Evolutionary conservation across 805 yeast species (phyloP), one percentile per base, ranked within the genome.

Genomic region (Torulaspora franciscae): DNA sequence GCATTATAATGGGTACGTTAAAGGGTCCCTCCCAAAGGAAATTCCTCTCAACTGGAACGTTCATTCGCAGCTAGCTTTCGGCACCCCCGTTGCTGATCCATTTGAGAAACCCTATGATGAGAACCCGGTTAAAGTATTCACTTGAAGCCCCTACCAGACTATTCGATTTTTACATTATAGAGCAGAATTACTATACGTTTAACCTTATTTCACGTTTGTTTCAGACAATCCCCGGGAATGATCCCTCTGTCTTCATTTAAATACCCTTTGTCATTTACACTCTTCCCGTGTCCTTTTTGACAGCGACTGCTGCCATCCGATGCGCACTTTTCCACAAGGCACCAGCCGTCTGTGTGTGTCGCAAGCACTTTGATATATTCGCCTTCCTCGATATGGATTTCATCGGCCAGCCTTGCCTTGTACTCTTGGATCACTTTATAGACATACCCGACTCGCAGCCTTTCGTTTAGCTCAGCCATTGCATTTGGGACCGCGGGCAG

Each of bases 11-110:
- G 73, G 69, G 38, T 62, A 64, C 38, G 70, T 76, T 40, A 65
- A 66, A 51, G 68, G 57, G 32, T 71, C 70, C 40, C 50, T 70
- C 51, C 64, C 68, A 49, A 57, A 55, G 35, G 60, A 65, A 37
- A 63, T 71, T 24, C 77, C 77, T 45, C 59, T 55, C 38, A 55
- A 61, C 39, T 74, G 77, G 76, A 61, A 57, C 28, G 71, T 75
- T 40, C 70, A 67, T 47, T 71, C 77, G 32, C 79, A 76, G 63
- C 65, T 76, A 53, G 75, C 71, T 32, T 76, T 76, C 48, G 80
- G 80, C 59, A 51, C 66, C 13, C 73, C 73, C 53, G 64, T 54
- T 29, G 68, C 59, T 37, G 55, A 42, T 17, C 56, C 52, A 14
- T 58, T 53, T 34, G 72, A 63, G 43, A 76, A 76, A 65, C 38